Evolutionary conservation across 208 protist genomes (phyloP), one percentile per base, ranked within the genome.

Genomic region (Leishmania gerbilli): DNA sequence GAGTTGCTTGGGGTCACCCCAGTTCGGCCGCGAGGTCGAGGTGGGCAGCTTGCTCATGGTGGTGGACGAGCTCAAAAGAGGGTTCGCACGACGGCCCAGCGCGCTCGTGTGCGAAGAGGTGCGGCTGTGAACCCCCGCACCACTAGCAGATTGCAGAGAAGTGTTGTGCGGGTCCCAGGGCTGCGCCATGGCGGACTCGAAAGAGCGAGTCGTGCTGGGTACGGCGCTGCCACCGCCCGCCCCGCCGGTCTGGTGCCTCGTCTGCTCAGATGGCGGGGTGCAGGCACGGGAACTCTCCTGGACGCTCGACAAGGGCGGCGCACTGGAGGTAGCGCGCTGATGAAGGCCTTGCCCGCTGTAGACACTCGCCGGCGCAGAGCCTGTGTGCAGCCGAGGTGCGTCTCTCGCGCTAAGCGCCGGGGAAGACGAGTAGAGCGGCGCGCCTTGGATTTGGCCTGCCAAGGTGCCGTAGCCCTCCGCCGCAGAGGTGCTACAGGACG

Each of bases 1-100:
- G 71, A 77, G 40, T 71, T 84, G 84, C 49, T 68, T 76, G 3
- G 64, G 49, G 40, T 83, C 74, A 9, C 47, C 71, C 47, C 81
- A 81, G 40, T 64, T 77, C 7, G 40, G 77, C 15, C 76, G 74
- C 0, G 64, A 60, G 47, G 47, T 60, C 11, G 79, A 37, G 15
- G 53, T 49, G 27, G 67, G 81, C 65, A 77, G 45, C 40, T 77
- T 82, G 55, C 74, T 82, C 51, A 77, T 55, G 58, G 67, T 47
- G 17, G 71, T 76, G 31, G 90, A 88, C 56, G 88, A 91, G 31
- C 79, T 84, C 15, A 97, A 83, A 7, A 97, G 88, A 9, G 93
- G 93, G 79, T 97, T 97, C 8, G 95, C 91, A 31, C 77, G 84
- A 21, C 89, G 86, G 0, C 88, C 87, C 37, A 93, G 79, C n/a